A percentile compares a stretch with the other conserved stretches of the same genome.
Evolutionary conservation across 1,284 basidiomycete species (phyloP).

Genomic region (Entoloma clypeatum): DNA sequence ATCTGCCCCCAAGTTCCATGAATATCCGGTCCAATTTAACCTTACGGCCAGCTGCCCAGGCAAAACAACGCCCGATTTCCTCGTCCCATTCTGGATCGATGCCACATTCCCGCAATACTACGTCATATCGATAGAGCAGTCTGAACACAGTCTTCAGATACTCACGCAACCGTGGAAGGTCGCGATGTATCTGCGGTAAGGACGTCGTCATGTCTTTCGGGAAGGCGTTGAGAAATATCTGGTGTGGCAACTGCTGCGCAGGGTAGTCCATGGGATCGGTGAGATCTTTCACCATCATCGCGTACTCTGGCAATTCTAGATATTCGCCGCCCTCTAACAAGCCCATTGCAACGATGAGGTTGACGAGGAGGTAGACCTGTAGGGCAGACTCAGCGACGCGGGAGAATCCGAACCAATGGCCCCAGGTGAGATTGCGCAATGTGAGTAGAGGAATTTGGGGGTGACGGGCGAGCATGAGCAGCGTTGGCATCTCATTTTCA

Average conservation of each 20-base stretch:
- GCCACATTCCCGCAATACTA: conserved; percentile 30
- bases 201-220: conserved; percentile 4
- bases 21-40: no score
- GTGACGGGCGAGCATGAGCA: conserved; percentile 34
- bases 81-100: conserved; percentile 26
- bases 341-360: conserved; percentile 26
- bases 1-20: no score
- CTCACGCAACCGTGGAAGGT: conserved; percentile 23
- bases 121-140: conserved; percentile 33
- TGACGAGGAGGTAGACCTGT: conserved; percentile 31
- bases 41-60: conserved; percentile 1
- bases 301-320: conserved; percentile 18
- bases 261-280: conserved; percentile 22
- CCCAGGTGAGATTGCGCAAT: conserved; percentile 25
- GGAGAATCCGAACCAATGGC: conserved; percentile 31
- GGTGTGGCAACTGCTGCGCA: conserved; percentile 29
- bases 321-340: conserved; percentile 24
- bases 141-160: conserved; percentile 32
- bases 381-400: conserved; percentile 26
- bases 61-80: conserved; percentile 16
- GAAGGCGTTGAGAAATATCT: conserved; percentile 20
- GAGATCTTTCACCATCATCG: conserved; percentile 14
- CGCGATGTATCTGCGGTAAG: conserved; percentile 15
- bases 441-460: conserved; percentile 25
- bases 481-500: conserved; percentile 27